Base-by-base conservation (phyloP, 78 protist species). In the Dictyostelium brefeldianum region DNA sequence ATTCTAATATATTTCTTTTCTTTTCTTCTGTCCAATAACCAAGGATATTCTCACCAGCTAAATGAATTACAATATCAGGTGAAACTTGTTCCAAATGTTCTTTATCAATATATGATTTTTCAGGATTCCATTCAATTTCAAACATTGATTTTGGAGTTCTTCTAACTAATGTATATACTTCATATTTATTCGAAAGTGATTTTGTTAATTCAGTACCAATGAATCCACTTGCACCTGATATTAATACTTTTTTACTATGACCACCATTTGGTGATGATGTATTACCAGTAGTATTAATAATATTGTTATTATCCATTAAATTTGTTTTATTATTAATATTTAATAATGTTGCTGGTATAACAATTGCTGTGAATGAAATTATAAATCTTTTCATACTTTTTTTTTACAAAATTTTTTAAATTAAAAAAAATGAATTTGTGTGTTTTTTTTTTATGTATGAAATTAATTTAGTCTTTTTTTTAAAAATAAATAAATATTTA, bases 121-220 rank as follows among this genome's bases (percentile, higher is more conserved):
- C 93, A 11, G 93, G 93, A 5, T 87, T 74, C 93, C 93, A 87
- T 77, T 87, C 78, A 41, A 87, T 77, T 50, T 87, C 85, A 36
- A 18, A 77, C 43, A 57, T 57, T 46, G 27, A 25, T 20, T n/a
- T 48, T 36, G 84, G 59, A 43, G 43, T 47, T 41, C 50, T 57
- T 48, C 93, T 18, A 0, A 87, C 93, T 67, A 87, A 31, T 62
- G 46, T 62, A 64, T 77, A 87, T 5, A 87, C 50, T 41, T 87
- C 93, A 62, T 62, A 77, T 17, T 15, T 43, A 3, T 47, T 77
- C 12, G 31, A 4, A 18, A 73, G 20, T 8, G 27, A 11, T 20
- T 73, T 31, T 10, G 46, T 14, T 12, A 83, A 53, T 31, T 50
- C 53, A 5, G 3, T 62, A 5, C 93, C 93, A 64, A 87, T 78